Base-by-base conservation (phyloP, 345 rosid genomes). In the Garcia nutans region DNA sequence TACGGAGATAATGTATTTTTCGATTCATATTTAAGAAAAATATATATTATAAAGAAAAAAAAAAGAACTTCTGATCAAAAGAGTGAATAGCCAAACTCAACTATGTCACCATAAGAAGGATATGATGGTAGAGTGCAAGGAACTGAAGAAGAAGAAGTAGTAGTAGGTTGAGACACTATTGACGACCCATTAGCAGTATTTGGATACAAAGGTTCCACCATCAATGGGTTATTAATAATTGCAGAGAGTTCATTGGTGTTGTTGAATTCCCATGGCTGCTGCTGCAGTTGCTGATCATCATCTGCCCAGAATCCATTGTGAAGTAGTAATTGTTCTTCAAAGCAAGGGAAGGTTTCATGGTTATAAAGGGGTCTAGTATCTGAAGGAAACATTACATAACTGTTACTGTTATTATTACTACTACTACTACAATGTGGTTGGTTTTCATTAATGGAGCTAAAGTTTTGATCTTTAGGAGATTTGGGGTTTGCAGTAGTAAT, bases 231-330 rank as follows among this genome's bases (percentile, higher is more conserved):
- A 26, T 82, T 83, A 77, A 87, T 82, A 78, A 89, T 84, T 49
- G 88, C 81, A 45, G 89, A 79, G 56, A 91, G 88, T 74, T 92
- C 97, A 74, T 87, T 83, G 0, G 83, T 84, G 79, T 82, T 77
- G 73, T 82, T 77, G 73, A 85, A 74, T 54, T 83, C 86, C 88
- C 86, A 85, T 50, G 86, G 31, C 81, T 28, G 78, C 33, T 85
- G 81, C 41, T 37, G 41, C 41, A 37, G 41, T 37, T 37, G 41
- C 41, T 37, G 41, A 20, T 78, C 76, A 20, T 78, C 76, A 19
- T 77, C 80, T 45, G 72, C 65, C 82, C 85, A 82, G 31, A 76
- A 28, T 42, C 79, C 77, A 68, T 67, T 6, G 69, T 42, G 79
- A 26, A 83, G 64, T 33, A 28, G 31, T 28, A 28, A 28, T 28